These are phyloP conservation scores for Phallus indusiatus DNA, from an alignment of 768 basidiomycete genomes.

Conservation along the genomic window DNA sequence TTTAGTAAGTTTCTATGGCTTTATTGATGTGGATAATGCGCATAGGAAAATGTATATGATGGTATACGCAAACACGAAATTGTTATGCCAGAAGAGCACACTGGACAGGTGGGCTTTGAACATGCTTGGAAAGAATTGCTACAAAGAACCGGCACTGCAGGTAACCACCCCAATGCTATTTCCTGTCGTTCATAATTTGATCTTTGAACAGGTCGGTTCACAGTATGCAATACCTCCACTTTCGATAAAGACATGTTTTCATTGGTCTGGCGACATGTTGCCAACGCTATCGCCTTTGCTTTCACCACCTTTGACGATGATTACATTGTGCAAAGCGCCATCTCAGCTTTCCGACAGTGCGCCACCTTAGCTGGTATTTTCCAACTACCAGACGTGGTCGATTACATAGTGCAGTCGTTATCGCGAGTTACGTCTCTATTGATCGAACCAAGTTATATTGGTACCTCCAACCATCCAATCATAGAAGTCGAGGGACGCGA, in stretches of 20 bases:
- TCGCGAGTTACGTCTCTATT: conserved; percentile 87
- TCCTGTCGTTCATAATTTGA: conserved; percentile 3
- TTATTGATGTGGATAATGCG: background rate
- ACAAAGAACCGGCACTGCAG: conserved; percentile 68
- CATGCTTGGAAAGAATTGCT: conserved; percentile 98
- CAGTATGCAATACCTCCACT: conserved; percentile 66
- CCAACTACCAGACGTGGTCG: conserved; percentile 88
- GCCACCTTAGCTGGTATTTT: conserved; percentile 88
- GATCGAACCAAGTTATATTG: conserved; percentile 57
- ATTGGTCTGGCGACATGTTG: conserved; percentile 83
- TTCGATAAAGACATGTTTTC: conserved; percentile 95
- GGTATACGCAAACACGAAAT: conserved; percentile 93
- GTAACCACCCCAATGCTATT: conserved; percentile 29
- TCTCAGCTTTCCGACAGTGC: conserved; percentile 94
- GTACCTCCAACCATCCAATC: conserved; percentile 77
- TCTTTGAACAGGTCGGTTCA: conserved; percentile 41
- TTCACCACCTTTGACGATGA: conserved; percentile 97
- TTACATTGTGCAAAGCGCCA: conserved; percentile 88
- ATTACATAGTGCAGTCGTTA: conserved; percentile 88
- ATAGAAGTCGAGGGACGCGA: conserved; percentile 85
- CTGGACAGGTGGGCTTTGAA: conserved; percentile 92
- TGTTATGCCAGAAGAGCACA: conserved; percentile 95
- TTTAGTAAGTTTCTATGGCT: background rate
- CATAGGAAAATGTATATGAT: conserved; percentile 82
- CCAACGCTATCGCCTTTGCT: conserved; percentile 91